These are phyloP conservation scores for Boletellus sp. DNA, from an alignment of 768 basidiomycete genomes.

Conservation along the genomic window DNA sequence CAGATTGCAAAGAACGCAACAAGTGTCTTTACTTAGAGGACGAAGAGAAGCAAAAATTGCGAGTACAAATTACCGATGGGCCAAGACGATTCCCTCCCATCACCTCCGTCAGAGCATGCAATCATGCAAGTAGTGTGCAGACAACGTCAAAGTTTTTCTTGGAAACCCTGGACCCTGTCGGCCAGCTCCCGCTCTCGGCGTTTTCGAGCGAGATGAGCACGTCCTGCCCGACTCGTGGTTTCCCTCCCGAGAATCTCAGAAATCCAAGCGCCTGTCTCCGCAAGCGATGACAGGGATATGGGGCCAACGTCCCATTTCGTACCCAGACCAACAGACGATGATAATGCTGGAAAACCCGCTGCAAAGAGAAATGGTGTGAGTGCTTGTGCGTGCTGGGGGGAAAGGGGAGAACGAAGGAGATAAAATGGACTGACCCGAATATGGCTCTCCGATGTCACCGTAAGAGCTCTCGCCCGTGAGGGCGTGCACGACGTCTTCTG, in stretches of 20 bases:
- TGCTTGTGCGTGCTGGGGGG: too few relatives aligned
- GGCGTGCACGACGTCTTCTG: slow-evolving; percentile 88
- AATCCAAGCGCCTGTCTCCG: slow-evolving; percentile 82
- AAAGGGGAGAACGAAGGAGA: background rate
- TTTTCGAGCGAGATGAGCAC: slow-evolving; percentile 58
- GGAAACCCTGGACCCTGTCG: slow-evolving; percentile 7
- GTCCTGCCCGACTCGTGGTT: slow-evolving; percentile 74
- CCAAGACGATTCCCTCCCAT: too few relatives aligned
- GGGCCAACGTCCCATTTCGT: slow-evolving; percentile 35
- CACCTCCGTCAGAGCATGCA: too few relatives aligned
- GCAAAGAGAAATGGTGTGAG: background rate
- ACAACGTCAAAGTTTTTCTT: too few relatives aligned
- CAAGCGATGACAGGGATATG: slow-evolving; percentile 62
- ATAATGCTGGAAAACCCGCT: background rate
- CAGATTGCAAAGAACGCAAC: too few relatives aligned
- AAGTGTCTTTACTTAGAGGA: too few relatives aligned
- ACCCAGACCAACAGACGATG: background rate
- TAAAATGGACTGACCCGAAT: slow-evolving; percentile 14
- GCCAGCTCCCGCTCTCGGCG: slow-evolving; percentile 31
- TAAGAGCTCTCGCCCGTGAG: slow-evolving; percentile 60
- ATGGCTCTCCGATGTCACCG: slow-evolving; percentile 40
- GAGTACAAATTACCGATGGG: too few relatives aligned
- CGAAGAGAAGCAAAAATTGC: too few relatives aligned
- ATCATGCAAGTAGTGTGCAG: too few relatives aligned
- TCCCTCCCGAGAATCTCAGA: slow-evolving; percentile 59